A percentile compares a stretch with the other conserved stretches of the same genome.
These are phyloP conservation scores for Hypoxylon sp. DNA, from an alignment of 2,329 filamentous ascomycete genomes.

Conservation along the genomic window DNA sequence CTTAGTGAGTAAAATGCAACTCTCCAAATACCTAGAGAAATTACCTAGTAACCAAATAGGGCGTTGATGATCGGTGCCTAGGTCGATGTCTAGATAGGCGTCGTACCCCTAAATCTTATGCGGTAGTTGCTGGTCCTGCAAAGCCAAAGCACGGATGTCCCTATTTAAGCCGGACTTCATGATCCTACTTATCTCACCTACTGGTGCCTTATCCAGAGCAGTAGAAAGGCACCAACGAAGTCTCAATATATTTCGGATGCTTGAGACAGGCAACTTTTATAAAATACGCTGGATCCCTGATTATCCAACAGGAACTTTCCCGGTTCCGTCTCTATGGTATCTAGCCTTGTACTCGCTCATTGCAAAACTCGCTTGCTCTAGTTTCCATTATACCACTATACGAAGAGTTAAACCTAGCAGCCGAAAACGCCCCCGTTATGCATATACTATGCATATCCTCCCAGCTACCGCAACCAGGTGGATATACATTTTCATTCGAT, in stretches of 20 bases:
- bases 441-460: constrained; percentile 22
- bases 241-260: background rate
- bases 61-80: too few species aligned
- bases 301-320: constrained; percentile 22
- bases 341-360: constrained; percentile 11
- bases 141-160: background rate
- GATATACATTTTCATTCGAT: constrained; percentile 23
- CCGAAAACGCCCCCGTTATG: constrained; percentile 39
- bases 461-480: constrained; percentile 19
- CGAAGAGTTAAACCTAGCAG: constrained; percentile 21
- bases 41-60: too few species aligned
- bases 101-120: too few species aligned
- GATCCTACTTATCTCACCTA: background rate
- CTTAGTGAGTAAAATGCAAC: too few species aligned
- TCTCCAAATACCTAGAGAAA: too few species aligned
- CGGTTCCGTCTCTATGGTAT: constrained; percentile 34
- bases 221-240: background rate
- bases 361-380: constrained; percentile 36
- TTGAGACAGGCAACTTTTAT: constrained; percentile 4
- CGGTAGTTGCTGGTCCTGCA: too few species aligned
- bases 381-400: constrained; percentile 22
- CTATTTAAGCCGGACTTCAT: background rate
- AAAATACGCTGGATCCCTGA: constrained; percentile 6
- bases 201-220: too few species aligned
- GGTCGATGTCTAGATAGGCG: too few species aligned